These are phyloP conservation scores for Globisporangium orthogonon DNA, from an alignment of 352 stramenopile genomes.

Conservation along the genomic window DNA sequence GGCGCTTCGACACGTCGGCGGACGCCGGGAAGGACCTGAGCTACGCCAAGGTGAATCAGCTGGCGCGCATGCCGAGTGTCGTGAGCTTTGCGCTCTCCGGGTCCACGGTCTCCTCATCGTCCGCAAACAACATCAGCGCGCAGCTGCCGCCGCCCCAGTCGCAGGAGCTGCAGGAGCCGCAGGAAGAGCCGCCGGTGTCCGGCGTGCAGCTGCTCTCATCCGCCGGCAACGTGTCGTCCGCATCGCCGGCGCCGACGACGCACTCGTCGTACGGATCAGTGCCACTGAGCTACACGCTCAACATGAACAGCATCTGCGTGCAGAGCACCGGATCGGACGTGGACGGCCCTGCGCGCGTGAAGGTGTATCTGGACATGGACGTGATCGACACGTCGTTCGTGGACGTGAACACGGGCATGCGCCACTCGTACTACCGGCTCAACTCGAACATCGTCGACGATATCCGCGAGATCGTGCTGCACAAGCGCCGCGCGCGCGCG, in stretches of 20 bases:
- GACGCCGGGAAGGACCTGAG: constrained; percentile 13
- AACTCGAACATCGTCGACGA: constrained; percentile 52
- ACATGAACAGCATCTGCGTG: constrained; percentile 15
- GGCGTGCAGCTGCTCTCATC: not conserved
- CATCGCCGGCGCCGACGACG: constrained; percentile 3
- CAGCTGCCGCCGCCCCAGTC: not conserved
- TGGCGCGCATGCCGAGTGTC: constrained; percentile 8
- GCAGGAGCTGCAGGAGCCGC: not conserved
- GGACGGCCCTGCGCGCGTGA: constrained; percentile 9
- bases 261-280: constrained; percentile 14
- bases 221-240: not conserved
- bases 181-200: constrained; percentile 2
- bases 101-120: constrained; percentile 6
- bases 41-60: constrained; percentile 16
- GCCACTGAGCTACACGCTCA: constrained; percentile 14
- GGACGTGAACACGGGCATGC: constrained; percentile 48
- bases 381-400: constrained; percentile 67
- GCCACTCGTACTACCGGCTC: constrained; percentile 56
- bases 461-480: constrained; percentile 22
- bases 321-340: constrained; percentile 12
- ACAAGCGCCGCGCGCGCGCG: constrained; percentile 16
- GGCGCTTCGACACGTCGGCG: constrained; percentile 9
- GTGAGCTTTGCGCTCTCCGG: constrained; percentile 9
- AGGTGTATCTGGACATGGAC: constrained; percentile 48
- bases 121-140: not conserved